Conservation (phyloP, 2,329 filamentous ascomycete species). For the Colletotrichum costaricense region DNA sequence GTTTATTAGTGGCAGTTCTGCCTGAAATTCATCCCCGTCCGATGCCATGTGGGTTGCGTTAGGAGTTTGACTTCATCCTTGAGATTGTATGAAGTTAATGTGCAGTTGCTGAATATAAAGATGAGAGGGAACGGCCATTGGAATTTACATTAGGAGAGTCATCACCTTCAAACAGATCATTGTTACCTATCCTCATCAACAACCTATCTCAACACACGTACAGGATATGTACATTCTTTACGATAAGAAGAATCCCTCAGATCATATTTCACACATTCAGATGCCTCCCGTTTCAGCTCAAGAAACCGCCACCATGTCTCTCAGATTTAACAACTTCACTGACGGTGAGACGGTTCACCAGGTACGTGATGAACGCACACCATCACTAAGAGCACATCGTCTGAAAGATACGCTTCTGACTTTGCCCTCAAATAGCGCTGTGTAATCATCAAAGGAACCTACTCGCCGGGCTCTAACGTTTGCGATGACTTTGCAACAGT, state of each 20-base stretch:
- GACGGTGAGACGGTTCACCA: slow-evolving; percentile 21
- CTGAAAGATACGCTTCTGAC: no score
- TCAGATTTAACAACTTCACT: slow-evolving; percentile 8
- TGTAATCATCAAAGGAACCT: slow-evolving; percentile 21
- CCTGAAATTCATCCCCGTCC: not conserved
- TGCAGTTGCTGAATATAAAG: not conserved
- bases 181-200: not conserved
- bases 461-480: not conserved
- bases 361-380: not conserved
- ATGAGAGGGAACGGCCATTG: not conserved
- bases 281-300: not conserved
- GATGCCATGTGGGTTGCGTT: not conserved
- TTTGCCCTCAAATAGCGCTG: slow-evolving; percentile 8
- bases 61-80: not conserved
- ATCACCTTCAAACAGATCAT: not conserved
- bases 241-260: not conserved
- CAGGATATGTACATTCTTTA: not conserved
- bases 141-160: no score
- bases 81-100: no score
- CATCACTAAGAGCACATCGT: no score
- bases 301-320: not conserved
- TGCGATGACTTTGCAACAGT: slow-evolving; percentile 6
- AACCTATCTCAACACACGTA: not conserved
- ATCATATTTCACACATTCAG: not conserved
- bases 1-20: not conserved